These are phyloP conservation scores for Bromus sterilis DNA, from an alignment of 176 grass and related monocot species.

Conservation along the genomic window DNA sequence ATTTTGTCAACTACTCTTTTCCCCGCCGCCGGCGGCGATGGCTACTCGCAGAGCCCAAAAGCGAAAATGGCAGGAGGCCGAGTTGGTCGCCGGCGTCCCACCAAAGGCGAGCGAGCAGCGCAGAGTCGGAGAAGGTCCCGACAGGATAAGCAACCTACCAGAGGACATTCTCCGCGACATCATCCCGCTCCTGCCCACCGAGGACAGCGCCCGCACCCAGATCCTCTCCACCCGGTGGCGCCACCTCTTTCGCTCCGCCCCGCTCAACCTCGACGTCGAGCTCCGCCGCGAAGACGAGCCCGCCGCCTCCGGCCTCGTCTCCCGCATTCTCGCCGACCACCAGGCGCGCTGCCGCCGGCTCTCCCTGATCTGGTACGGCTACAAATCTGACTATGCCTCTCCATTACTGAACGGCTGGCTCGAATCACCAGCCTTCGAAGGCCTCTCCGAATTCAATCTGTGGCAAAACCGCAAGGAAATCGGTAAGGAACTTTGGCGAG, in stretches of 20 bases:
- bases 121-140: neutral
- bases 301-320: neutral
- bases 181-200: neutral
- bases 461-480: neutral
- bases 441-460: neutral
- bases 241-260: neutral
- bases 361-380: neutral
- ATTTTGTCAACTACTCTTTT: too few species aligned
- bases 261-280: neutral
- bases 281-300: neutral
- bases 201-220: neutral
- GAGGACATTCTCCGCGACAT: neutral
- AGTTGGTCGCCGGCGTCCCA: neutral
- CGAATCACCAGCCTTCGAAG: neutral
- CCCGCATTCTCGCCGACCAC: neutral
- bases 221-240: neutral
- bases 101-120: neutral
- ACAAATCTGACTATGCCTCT: neutral
- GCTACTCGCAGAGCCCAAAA: neutral
- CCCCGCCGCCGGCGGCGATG: neutral
- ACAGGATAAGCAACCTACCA: neutral
- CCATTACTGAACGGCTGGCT: neutral
- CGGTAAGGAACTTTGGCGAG: neutral
- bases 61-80: neutral
- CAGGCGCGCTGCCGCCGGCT: neutral